These are phyloP conservation scores for Rhizomucor pusillus DNA, from an alignment of 371 early-diverging fungal species.

Conservation along the genomic window DNA sequence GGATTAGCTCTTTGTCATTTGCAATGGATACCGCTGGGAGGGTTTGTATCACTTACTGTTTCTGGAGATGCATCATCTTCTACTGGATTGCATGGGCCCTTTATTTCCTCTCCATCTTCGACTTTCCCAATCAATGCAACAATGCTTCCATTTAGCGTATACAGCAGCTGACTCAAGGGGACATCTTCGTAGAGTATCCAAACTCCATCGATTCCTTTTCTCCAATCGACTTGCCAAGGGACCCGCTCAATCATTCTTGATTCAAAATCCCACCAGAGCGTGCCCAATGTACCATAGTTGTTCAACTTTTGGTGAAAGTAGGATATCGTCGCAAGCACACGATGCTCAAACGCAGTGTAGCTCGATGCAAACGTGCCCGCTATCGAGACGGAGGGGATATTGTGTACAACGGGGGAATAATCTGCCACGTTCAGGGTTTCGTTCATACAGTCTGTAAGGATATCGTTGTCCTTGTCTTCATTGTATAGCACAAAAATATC, in stretches of 20 bases:
- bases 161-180: constrained; percentile 64
- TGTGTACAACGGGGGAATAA: not conserved
- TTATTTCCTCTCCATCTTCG: not conserved
- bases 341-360: constrained; percentile 56
- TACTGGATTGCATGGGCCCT: not conserved
- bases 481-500: constrained; percentile 46
- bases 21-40: not conserved
- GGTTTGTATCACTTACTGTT: not conserved
- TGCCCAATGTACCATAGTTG: constrained; percentile 3
- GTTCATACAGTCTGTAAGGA: constrained; percentile 25
- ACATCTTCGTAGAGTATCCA: constrained; percentile 64
- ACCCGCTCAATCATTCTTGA: constrained; percentile 48
- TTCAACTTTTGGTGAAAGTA: constrained; percentile 34
- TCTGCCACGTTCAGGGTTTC: constrained; percentile 18
- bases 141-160: constrained; percentile 72
- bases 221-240: constrained; percentile 67
- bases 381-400: not conserved
- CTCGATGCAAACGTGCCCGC: constrained; percentile 22
- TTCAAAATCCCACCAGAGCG: constrained; percentile 56
- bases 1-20: not conserved
- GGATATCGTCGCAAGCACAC: constrained; percentile 50
- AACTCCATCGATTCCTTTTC: constrained; percentile 46
- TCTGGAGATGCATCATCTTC: not conserved
- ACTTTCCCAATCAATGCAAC: constrained; percentile 63
- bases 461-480: not conserved